Evolutionary conservation across 305 asterid genomes (phyloP).

Genomic region (Ajuga reptans): DNA sequence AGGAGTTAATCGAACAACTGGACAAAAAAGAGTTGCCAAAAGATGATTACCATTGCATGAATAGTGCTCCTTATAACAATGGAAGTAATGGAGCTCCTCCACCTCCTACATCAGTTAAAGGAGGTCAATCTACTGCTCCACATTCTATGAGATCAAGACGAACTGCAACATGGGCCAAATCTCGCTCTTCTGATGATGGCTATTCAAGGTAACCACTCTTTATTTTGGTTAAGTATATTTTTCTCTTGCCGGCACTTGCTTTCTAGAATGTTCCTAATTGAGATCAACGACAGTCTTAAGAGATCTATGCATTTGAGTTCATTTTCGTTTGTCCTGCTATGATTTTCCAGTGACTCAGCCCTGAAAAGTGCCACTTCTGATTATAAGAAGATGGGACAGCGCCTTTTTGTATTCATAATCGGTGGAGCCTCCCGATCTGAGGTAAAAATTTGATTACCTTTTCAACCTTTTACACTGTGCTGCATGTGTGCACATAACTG

Average conservation of each 20-base stretch:
- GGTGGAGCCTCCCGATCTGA: constrained; percentile 99
- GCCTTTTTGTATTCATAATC: constrained; percentile 71
- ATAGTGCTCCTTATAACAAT: constrained; percentile 32
- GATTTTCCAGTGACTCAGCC: constrained; percentile 59
- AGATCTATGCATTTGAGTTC: constrained; percentile 11
- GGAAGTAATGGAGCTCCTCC: constrained; percentile 31
- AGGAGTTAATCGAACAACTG: constrained; percentile 83
- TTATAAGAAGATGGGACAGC: constrained; percentile 79
- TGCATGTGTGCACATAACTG: constrained; percentile 13
- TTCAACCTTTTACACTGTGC: neutral
- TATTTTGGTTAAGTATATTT: neutral
- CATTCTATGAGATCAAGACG: constrained; percentile 87
- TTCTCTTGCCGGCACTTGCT: neutral
- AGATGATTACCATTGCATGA: constrained; percentile 75
- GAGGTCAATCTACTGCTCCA: constrained; percentile 47
- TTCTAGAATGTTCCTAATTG: neutral
- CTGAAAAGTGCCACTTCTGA: constrained; percentile 46
- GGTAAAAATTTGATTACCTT: constrained; percentile 36
- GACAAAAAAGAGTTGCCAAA: constrained; percentile 65
- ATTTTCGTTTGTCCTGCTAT: constrained; percentile 15
- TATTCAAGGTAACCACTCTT: constrained; percentile 56
- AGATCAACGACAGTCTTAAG: neutral
- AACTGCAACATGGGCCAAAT: constrained; percentile 81
- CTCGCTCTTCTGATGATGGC: constrained; percentile 83
- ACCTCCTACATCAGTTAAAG: constrained; percentile 36